Conservation (phyloP, 495 filamentous ascomycete species). For the Xylaria flabelliformis region DNA sequence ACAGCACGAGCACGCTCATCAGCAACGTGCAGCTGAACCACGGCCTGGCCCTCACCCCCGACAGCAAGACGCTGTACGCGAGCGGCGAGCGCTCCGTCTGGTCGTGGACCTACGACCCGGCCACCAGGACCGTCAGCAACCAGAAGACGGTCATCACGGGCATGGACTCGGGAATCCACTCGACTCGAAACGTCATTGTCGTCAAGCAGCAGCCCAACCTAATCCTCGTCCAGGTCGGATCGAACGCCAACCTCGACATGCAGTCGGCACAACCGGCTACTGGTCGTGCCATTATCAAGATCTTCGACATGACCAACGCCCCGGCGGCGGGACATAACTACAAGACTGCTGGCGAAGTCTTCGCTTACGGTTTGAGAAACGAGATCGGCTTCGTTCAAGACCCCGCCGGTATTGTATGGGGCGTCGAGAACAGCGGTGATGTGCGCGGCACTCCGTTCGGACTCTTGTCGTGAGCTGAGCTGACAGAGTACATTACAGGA, state of each 20-base stretch:
- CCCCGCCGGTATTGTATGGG: conserved; percentile 66
- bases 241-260: conserved; percentile 64
- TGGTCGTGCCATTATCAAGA: conserved; percentile 66
- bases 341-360: conserved; percentile 58
- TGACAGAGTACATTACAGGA: conserved; percentile 33
- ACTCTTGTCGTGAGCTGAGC: not conserved
- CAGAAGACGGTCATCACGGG: conserved; percentile 58
- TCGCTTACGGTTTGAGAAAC: conserved; percentile 73
- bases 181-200: conserved; percentile 65
- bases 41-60: conserved; percentile 65
- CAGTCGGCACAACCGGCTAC: conserved; percentile 50
- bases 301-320: conserved; percentile 62
- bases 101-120: conserved; percentile 65
- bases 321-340: conserved; percentile 52
- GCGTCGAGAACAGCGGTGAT: conserved; percentile 74
- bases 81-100: conserved; percentile 62
- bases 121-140: conserved; percentile 49
- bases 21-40: conserved; percentile 63
- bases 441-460: conserved; percentile 41
- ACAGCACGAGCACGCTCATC: conserved; percentile 45
- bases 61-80: conserved; percentile 70
- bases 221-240: conserved; percentile 64
- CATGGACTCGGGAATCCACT: conserved; percentile 65
- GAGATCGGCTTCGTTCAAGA: conserved; percentile 70
- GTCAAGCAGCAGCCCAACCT: conserved; percentile 59